Percentiles rank a stretch among this genome's conserved stretches.
phyloP scores from a whole-genome alignment of 768 basidiomycete species.

The Boletus subcaerulescens region DNA sequence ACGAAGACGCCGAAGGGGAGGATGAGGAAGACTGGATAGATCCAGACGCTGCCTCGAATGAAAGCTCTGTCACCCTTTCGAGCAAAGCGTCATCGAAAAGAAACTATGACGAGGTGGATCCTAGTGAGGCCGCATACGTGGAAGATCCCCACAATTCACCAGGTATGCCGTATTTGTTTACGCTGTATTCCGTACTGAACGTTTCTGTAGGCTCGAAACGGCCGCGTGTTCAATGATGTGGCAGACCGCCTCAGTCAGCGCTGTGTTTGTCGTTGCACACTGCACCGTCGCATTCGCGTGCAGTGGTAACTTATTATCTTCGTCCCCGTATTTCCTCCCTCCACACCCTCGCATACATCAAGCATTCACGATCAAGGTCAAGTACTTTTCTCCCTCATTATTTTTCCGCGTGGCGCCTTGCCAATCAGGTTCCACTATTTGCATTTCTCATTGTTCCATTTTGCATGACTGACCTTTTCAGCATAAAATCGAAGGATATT shows the following conservation, averaged over 20 bases:
- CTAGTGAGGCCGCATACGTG: slow-evolving; percentile 36
- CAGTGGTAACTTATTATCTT: slow-evolving; percentile 31
- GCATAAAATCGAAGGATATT: slow-evolving; percentile 15
- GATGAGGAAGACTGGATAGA: slow-evolving; percentile 44
- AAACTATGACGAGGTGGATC: slow-evolving; percentile 45
- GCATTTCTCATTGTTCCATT: background rate
- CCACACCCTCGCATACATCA: slow-evolving; percentile 6
- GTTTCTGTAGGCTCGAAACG: slow-evolving; percentile 41
- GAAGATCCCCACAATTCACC: slow-evolving; percentile 41
- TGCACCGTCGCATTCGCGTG: background rate
- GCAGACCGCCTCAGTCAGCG: background rate
- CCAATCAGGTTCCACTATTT: background rate
- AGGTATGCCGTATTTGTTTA: slow-evolving; percentile 32
- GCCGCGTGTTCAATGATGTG: slow-evolving; percentile 36
- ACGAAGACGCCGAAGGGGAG: slow-evolving; percentile 46
- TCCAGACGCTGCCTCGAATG: slow-evolving; percentile 45
- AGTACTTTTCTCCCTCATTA: slow-evolving; percentile 20
- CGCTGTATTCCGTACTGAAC: background rate
- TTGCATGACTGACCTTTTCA: slow-evolving; percentile 31
- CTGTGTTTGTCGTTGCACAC: background rate
- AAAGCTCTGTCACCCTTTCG: slow-evolving; percentile 55
- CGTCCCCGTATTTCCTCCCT: slow-evolving; percentile 8
- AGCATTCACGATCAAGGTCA: slow-evolving; percentile 24
- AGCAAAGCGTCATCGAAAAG: slow-evolving; percentile 53
- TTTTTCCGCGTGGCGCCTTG: background rate